Evolutionary conservation across 805 yeast genomes (phyloP).

Genomic region (Brettanomyces naardenensis): DNA sequence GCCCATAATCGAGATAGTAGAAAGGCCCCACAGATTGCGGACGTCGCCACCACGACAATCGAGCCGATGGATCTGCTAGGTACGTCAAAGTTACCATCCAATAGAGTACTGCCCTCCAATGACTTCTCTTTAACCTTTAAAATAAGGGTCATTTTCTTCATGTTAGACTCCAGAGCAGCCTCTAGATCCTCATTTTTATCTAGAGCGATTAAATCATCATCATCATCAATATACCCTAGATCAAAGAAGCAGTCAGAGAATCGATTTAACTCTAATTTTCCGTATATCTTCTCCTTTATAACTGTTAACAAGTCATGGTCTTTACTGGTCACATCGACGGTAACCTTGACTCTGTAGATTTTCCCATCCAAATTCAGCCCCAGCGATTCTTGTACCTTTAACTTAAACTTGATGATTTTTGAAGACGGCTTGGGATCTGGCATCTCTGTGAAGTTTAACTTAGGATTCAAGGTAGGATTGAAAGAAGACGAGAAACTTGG

Average conservation of each 20-base stretch:
- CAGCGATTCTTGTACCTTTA: constrained; percentile 15
- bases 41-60: not conserved
- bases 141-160: constrained; percentile 8
- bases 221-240: constrained; percentile 32
- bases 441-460: not conserved
- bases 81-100: not conserved
- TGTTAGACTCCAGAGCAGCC: constrained; percentile 13
- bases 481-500: not conserved
- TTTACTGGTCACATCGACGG: constrained; percentile 5
- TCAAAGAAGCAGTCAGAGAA: constrained; percentile 15
- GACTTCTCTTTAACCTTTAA: constrained; percentile 9
- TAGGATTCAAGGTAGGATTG: not conserved
- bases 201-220: constrained; percentile 27
- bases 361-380: constrained; percentile 14
- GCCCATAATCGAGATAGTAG: not conserved
- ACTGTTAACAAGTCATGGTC: constrained; percentile 4
- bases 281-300: constrained; percentile 12
- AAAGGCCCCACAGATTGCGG: not conserved
- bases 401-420: constrained; percentile 4
- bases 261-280: constrained; percentile 17
- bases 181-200: constrained; percentile 29
- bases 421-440: constrained; percentile 5
- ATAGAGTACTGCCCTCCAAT: not conserved
- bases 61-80: not conserved
- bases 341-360: constrained; percentile 19